Base-by-base conservation (phyloP, 1,284 basidiomycete genomes). In the Ganoderma boninense region DNA sequence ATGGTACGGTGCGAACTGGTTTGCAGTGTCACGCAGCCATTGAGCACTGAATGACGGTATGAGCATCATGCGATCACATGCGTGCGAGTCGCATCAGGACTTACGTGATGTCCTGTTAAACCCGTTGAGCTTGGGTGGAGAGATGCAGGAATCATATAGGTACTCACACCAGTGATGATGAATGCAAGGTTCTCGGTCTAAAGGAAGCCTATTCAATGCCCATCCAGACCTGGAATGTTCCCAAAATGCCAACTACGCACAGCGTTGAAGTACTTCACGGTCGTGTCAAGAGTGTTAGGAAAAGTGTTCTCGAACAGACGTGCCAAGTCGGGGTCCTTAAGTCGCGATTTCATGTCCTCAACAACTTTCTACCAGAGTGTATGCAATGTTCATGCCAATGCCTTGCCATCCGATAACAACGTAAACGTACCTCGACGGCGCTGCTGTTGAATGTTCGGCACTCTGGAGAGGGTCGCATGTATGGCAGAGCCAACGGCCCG, bases 281-380 rank as follows among this genome's bases (percentile, higher is more conserved):
- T 93, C 1, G 14, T 74, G 91, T 92, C 92, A 44, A 94, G 84
- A 0, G 92, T 94, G 74, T 92, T 92, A 2, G 92, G 92, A 76
- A 93, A 93, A 0, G 92, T 89, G 70, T 94, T 94, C 79, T 93
- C 92, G 73, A 94, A 94, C 40, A 94, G 77, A 67, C 90, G 85
- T 23, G 92, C 92, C 67, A 94, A 74, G 75, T 94, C 92, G 0
- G 92, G 90, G 77, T 94, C 91, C 77, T 89, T 92, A 56, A 94
- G 80, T 62, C 90, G 84, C 29, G 82, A 79, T 60, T 88, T 93
- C 91, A 94, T 91, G 75, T 93, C 90, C 38, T 73, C 76, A 57
- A 93, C 90, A 18, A 93, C 90, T 84, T 87, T 85, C 90, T 92
- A 64, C n/a, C 59, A 6, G 62, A 14, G 11, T 2, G 40, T 8